Base-by-base conservation (phyloP, 31 red algal genomes). In the Endocladia muricata region DNA sequence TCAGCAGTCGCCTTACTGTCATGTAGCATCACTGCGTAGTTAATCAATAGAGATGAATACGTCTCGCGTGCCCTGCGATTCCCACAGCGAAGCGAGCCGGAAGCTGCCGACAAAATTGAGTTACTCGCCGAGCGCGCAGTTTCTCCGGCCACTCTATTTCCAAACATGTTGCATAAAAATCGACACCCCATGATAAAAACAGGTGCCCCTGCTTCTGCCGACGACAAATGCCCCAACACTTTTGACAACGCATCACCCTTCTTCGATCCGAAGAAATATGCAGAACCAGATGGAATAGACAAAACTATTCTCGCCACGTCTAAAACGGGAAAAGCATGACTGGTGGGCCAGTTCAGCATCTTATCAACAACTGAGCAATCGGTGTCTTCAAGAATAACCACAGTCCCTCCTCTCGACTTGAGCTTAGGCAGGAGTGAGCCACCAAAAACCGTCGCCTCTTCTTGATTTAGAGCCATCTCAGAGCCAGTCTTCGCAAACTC, bases 81-180 rank as follows among this genome's bases (percentile, higher is more conserved):
- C 2, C 19, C 55, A 48, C 39, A 58, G 7, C 43, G 39, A 1
- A 69, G 17, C 55, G 79, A 78, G 57, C 55, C 62, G 15, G 60
- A 41, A 4, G 52, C 62, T 4, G 78, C 55, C 1, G 48, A 38
- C n/a, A 94, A 31, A 83, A 94, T 83, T 41, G 65, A 55, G 11
- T 54, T 52, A 32, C 37, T 19, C 31, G 73, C 41, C n/a, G 60
- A 31, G 17, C 48, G 85, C 3, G 62, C 73, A 0, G 47, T 49
- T 31, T 35, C 63, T 3, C 62, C 76, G 1, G 66, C 61, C 13
- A 94, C 70, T 44, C 91, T 77, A 48, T 88, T 94, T 52, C 74
- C 78, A 61, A 94, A 94, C 71, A 94, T 77, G 56, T 94, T 94
- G 57, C 81, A 85, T 56, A 87, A 78, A 61, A 94, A 94, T 15